Evolutionary conservation across 768 basidiomycete species (phyloP).

Genomic region (Russula vinacea): DNA sequence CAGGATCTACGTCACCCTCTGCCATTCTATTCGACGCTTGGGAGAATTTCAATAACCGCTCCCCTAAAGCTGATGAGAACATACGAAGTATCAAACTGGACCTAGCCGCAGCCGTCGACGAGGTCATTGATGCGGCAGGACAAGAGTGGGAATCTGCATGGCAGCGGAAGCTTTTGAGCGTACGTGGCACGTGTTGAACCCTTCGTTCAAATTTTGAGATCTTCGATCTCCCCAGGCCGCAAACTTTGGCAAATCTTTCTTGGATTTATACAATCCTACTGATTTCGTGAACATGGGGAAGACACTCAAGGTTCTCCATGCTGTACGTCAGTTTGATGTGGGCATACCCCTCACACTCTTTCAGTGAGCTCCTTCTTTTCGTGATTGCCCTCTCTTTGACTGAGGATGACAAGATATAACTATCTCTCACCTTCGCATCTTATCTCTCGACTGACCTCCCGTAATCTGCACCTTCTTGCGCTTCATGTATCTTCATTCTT

Average conservation of each 20-base stretch:
- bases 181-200: conserved; percentile 37
- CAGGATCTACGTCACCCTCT: conserved; percentile 87
- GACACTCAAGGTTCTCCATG: conserved; percentile 89
- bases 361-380: conserved; percentile 54
- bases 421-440: conserved; percentile 78
- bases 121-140: conserved; percentile 91
- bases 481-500: conserved; percentile 86
- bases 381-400: not conserved
- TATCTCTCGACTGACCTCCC: conserved; percentile 76
- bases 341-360: conserved; percentile 90
- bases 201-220: not conserved
- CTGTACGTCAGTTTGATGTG: conserved; percentile 85
- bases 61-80: conserved; percentile 90
- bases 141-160: conserved; percentile 87
- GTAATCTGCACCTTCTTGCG: conserved; percentile 88
- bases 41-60: conserved; percentile 77
- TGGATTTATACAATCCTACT: conserved; percentile 88
- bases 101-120: conserved; percentile 80
- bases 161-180: conserved; percentile 84
- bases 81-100: conserved; percentile 86
- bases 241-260: conserved; percentile 89
- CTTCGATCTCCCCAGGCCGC: conserved; percentile 63
- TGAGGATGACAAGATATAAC: conserved; percentile 56
- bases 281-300: conserved; percentile 94
- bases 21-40: conserved; percentile 93